These are phyloP conservation scores for Lentinula aciculospora DNA, from an alignment of 768 basidiomycete species.

Conservation along the genomic window DNA sequence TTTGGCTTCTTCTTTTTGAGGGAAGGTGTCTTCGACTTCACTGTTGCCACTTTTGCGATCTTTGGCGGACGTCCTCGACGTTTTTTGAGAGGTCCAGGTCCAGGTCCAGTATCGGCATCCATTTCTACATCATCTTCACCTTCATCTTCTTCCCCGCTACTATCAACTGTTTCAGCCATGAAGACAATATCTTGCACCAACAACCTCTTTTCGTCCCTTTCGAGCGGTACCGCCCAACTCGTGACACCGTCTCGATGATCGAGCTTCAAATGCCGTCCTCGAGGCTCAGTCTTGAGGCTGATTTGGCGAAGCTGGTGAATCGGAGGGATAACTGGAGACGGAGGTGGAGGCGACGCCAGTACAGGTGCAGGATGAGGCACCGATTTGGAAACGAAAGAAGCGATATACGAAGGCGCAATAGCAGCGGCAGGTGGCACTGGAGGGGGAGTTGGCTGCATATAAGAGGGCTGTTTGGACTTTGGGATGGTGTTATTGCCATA, in stretches of 20 bases:
- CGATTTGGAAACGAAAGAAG: background rate
- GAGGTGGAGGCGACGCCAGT: constrained; percentile 18
- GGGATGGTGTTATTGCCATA: background rate
- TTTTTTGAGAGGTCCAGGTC: constrained; percentile 31
- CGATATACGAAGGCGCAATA: background rate
- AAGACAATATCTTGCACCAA: constrained; percentile 50
- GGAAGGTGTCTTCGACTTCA: constrained; percentile 22
- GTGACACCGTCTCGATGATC: constrained; percentile 69
- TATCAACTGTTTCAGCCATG: constrained; percentile 52
- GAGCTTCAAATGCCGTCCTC: constrained; percentile 50
- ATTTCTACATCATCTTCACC: constrained; percentile 43
- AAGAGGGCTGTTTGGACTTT: background rate
- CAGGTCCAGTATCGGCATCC: constrained; percentile 36
- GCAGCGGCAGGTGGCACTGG: background rate
- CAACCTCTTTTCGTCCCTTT: constrained; percentile 50
- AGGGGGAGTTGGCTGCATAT: constrained; percentile 1
- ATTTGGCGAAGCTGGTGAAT: constrained; percentile 48
- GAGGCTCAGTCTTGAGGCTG: constrained; percentile 51
- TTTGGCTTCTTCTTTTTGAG: constrained; percentile 35
- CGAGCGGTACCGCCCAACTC: constrained; percentile 65
- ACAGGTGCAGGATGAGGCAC: constrained; percentile 7
- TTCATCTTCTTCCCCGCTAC: constrained; percentile 52
- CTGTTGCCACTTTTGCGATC: constrained; percentile 19
- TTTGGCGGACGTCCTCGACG: constrained; percentile 32
- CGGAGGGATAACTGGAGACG: constrained; percentile 27